A percentile compares a stretch with the other conserved stretches of the same genome.
These are phyloP conservation scores for Puccinia coronata DNA, from an alignment of 1,284 basidiomycete species.

Conservation along the genomic window DNA sequence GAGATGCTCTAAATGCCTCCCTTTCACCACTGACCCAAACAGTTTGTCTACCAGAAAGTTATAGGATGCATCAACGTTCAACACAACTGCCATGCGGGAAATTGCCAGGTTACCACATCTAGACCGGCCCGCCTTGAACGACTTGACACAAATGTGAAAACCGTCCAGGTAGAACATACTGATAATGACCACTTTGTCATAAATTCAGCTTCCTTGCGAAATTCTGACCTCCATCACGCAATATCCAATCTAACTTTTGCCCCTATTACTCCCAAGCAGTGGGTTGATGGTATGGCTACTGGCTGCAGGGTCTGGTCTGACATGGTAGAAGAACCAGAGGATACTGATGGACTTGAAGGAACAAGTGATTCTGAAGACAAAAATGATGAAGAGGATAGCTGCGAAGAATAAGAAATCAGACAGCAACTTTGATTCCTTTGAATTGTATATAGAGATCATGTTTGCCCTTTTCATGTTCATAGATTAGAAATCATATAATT, in stretches of 20 bases:
- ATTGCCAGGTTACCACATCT: neutral
- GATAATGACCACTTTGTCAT: neutral
- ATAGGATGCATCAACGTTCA: neutral
- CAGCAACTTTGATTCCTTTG: too few relatives aligned
- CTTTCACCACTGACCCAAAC: neutral
- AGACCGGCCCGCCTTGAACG: neutral
- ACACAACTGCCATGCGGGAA: neutral
- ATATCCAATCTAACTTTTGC: neutral
- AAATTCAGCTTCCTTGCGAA: neutral
- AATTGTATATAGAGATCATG: too few relatives aligned
- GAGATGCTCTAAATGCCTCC: neutral
- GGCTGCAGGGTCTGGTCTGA: too few relatives aligned
- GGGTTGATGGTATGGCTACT: too few relatives aligned
- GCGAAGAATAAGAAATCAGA: too few relatives aligned
- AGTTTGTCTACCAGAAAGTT: neutral
- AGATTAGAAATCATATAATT: too few relatives aligned
- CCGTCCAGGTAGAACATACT: neutral
- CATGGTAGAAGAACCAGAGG: too few relatives aligned
- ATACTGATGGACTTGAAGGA: too few relatives aligned
- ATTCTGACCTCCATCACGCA: neutral
- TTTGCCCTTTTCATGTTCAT: too few relatives aligned
- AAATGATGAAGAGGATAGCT: too few relatives aligned
- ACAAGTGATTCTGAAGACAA: too few relatives aligned
- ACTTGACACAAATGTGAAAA: neutral
- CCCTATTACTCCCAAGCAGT: too few relatives aligned